Base-by-base conservation (phyloP, 2,329 filamentous ascomycete species). In the Paraconiothyrium brasiliense region DNA sequence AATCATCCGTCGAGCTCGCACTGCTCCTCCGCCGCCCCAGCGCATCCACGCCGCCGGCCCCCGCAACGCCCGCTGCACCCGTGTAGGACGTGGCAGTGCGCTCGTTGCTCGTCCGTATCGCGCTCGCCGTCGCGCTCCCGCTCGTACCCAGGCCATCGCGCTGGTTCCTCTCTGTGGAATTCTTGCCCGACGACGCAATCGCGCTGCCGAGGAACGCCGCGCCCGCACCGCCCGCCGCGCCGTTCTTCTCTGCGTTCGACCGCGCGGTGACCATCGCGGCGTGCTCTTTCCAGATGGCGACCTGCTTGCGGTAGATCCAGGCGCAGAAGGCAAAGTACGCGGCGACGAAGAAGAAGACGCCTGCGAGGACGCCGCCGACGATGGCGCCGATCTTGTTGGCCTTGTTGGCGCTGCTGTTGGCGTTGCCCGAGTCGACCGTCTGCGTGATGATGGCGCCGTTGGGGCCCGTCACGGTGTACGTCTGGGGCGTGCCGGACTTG, bases 301-400 rank as follows among this genome's bases (percentile, higher is more conserved):
- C 85, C 75, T 91, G 90, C 52, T 89, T 88, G 32, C 90, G 85
- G 81, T 93, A 93, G 8, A 93, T 80, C 86, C 89, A 92, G 20
- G 86, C 85, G 77, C 89, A 91, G 81, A 90, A 92, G 49, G 87
- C 89, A 13, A 92, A 84, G 74, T 92, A 92, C 1, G 81, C 79
- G 2, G 88, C 89, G 0, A 88, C 70, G 20, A 90, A 68, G 51
- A 87, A 86, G 4, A 91, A 83, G 4, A 89, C 71, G n/a, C 88
- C 90, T 0, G 91, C 90, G 35, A 93, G 80, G 22, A 89, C 82
- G 16, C 84, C 85, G 0, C 85, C 85, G 11, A 86, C 79, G 55
- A 88, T 87, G 58, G 86, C 85, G 54, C 80, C 86, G 54, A 86
- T 72, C 61, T 85, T 85, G 11, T 81, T 76, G 2, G 80, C 80